phyloP scores from a whole-genome alignment of 768 basidiomycete genomes.

The Epithele typhae region DNA sequence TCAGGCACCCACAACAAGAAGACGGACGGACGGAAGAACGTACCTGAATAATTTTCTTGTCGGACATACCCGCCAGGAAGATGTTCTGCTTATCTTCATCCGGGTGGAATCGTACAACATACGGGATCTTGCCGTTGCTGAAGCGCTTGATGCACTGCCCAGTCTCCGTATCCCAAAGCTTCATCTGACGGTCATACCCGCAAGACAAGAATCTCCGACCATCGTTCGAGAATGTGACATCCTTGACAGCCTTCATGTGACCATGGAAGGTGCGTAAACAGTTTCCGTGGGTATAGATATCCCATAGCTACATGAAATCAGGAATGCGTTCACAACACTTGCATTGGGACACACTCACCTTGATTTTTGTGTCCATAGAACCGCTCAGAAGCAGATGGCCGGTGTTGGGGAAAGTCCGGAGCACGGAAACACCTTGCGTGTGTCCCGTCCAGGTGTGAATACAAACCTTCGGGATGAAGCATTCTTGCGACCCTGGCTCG shows the following conservation, averaged over 20 bases:
- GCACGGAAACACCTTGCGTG: slow-evolving; percentile 91
- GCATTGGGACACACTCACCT: slow-evolving; percentile 48
- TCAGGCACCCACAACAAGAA: slow-evolving; percentile 5
- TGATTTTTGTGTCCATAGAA: slow-evolving; percentile 98
- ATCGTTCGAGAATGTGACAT: slow-evolving; percentile 92
- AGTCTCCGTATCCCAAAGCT: slow-evolving; percentile 99
- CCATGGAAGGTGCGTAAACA: slow-evolving; percentile 97
- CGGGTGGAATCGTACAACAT: slow-evolving; percentile 93
- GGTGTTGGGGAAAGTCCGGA: slow-evolving; percentile 88
- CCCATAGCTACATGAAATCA: slow-evolving; percentile 78
- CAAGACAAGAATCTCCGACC: slow-evolving; percentile 88
- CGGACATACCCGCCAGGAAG: slow-evolving; percentile 97
- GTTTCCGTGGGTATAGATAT: slow-evolving; percentile 94
- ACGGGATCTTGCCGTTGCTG: slow-evolving; percentile 96
- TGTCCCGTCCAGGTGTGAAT: slow-evolving; percentile 99
- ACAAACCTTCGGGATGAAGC: slow-evolving; percentile 92
- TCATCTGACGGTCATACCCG: slow-evolving; percentile 95
- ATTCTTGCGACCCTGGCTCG: slow-evolving; percentile 82
- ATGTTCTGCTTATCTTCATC: slow-evolving; percentile 94
- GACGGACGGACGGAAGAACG: slow-evolving; percentile 3
- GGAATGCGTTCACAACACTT: too few species aligned
- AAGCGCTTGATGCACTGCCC: slow-evolving; percentile 97
- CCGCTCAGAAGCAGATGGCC: slow-evolving; percentile 92
- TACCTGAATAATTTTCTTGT: slow-evolving; percentile 99
- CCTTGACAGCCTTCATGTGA: slow-evolving; percentile 94